Evolutionary conservation across 225 moss, liverwort and hornwort genomes (phyloP).

Genomic region (Pseudoscleropodium purum): DNA sequence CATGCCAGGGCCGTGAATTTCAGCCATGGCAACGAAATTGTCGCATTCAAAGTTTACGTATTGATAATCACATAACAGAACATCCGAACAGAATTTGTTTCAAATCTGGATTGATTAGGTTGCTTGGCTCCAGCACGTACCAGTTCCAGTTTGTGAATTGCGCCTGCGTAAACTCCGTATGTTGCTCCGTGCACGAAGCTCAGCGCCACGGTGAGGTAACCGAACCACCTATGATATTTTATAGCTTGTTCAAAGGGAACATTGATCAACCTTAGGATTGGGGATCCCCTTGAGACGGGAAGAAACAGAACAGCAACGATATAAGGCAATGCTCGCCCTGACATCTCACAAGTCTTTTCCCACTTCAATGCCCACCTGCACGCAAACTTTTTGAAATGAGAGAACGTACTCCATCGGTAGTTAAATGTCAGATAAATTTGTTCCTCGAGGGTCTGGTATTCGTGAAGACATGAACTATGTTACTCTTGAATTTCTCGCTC

Average conservation of each 20-base stretch:
- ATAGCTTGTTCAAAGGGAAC: constrained; percentile 35
- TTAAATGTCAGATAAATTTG: not conserved
- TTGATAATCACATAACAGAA: not conserved
- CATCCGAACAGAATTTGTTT: too few relatives aligned
- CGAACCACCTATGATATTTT: constrained; percentile 32
- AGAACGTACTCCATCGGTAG: not conserved
- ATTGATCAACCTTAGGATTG: constrained; percentile 26
- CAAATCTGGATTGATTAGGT: not conserved
- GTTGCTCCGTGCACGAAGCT: not conserved
- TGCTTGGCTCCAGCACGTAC: not conserved
- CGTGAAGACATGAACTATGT: not conserved
- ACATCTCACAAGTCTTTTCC: not conserved
- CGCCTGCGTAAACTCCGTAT: not conserved
- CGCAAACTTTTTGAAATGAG: not conserved
- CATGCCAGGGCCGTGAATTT: not conserved
- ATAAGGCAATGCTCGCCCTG: constrained; percentile 16
- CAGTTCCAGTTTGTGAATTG: not conserved
- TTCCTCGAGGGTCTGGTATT: too few relatives aligned
- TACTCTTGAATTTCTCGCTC: not conserved
- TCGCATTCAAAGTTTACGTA: not conserved
- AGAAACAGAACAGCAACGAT: constrained; percentile 14
- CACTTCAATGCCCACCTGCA: constrained; percentile 25
- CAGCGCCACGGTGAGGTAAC: constrained; percentile 18
- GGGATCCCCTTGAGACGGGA: constrained; percentile 28
- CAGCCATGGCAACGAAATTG: not conserved